Evolutionary conservation across 129 eudicot genomes (phyloP).

Genomic region (Flaveria bidentis): DNA sequence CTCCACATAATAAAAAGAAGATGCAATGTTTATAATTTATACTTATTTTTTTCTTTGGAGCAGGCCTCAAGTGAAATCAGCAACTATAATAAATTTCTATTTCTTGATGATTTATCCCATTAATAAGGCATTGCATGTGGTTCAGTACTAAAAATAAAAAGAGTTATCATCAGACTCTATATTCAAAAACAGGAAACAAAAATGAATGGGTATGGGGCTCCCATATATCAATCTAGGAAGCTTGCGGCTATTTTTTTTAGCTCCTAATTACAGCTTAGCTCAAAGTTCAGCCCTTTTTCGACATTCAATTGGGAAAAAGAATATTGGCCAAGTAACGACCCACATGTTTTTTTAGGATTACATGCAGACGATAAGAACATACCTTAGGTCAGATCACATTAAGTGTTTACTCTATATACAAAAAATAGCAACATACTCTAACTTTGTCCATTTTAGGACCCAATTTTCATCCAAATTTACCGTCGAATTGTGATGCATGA

Average conservation of each 20-base stretch:
- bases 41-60: background rate
- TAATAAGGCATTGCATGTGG: constrained; percentile 10
- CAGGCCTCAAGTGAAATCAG: constrained; percentile 1
- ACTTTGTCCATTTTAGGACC: background rate
- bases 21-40: no score
- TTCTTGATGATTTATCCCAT: constrained; percentile 5
- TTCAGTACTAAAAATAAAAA: background rate
- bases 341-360: background rate
- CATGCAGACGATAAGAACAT: background rate
- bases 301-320: background rate
- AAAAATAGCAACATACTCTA: background rate
- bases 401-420: background rate
- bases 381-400: constrained; percentile 1
- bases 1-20: background rate
- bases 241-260: background rate
- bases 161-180: constrained; percentile 10
- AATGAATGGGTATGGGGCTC: background rate
- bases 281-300: background rate
- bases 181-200: constrained; percentile 2
- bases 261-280: constrained; percentile 8
- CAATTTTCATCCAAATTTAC: background rate
- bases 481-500: background rate
- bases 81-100: background rate
- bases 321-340: background rate
- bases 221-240: background rate